A percentile compares a stretch with the other conserved stretches of the same genome.
Conservation (phyloP, 1,284 basidiomycete genomes). For the Earliella scabrosa region DNA sequence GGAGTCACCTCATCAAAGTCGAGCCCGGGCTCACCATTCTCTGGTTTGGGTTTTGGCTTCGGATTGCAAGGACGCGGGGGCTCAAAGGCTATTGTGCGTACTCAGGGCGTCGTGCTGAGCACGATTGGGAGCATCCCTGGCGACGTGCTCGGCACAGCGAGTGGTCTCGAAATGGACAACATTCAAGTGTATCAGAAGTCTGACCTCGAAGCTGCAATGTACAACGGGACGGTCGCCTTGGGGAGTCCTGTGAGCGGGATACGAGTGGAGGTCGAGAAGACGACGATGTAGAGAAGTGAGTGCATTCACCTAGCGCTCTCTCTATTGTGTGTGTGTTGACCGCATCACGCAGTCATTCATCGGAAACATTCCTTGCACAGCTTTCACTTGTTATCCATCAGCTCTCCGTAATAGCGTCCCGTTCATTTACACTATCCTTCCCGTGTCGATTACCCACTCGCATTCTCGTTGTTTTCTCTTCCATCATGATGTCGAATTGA, state of each 20-base stretch:
- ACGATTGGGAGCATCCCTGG: slow-evolving; percentile 65
- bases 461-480: slow-evolving; percentile 2
- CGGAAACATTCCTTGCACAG: slow-evolving; percentile 13
- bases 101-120: slow-evolving; percentile 63
- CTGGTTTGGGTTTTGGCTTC: slow-evolving; percentile 37
- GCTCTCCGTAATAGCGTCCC: slow-evolving; percentile 17
- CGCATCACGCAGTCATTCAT: neutral
- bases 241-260: slow-evolving; percentile 51
- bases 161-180: slow-evolving; percentile 53
- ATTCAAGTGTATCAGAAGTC: slow-evolving; percentile 54
- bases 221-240: slow-evolving; percentile 42
- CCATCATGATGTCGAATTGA: slow-evolving; percentile 7
- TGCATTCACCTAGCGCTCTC: neutral
- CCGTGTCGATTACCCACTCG: slow-evolving; percentile 1
- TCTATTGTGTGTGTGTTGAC: neutral
- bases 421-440: slow-evolving; percentile 15
- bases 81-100: slow-evolving; percentile 33
- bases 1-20: slow-evolving; percentile 36
- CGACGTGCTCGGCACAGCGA: slow-evolving; percentile 35
- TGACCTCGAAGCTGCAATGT: slow-evolving; percentile 33
- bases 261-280: slow-evolving; percentile 69
- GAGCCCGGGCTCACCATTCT: slow-evolving; percentile 35
- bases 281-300: slow-evolving; percentile 45
- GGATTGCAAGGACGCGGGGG: slow-evolving; percentile 39
- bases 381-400: slow-evolving; percentile 6